Base-by-base conservation (phyloP, 2,329 filamentous ascomycete genomes). In the Pseudofabraea citricarpa region DNA sequence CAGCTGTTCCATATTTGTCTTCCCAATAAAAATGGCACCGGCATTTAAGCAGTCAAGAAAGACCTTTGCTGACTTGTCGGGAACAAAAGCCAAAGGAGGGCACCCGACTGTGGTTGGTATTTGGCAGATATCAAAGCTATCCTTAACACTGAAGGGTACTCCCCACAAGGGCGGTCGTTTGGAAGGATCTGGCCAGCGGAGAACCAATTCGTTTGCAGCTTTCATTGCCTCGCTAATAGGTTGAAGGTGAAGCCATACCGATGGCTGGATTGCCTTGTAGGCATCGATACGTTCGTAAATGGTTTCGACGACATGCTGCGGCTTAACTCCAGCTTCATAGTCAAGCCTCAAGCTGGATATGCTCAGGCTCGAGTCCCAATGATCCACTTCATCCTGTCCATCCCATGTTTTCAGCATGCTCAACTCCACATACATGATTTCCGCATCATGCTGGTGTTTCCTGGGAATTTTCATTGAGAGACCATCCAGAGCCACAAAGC, bases 21-120 rank as follows among this genome's bases (percentile, higher is more conserved):
- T 82, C 22, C 79, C 78, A 36, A 81, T 65, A 48, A 77, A 72
- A 4, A 82, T 56, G 2, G 67, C 78, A 12, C 78, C 78, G 9
- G 72, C 69, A 8, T 66, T 62, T 5, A 77, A 64, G 9, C 76
- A 59, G 35, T 61, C 65, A 18, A 70, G 61, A 24, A 73, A 71
- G 0, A 74, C 69, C 3, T 63, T 62, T 2, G 75, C 69, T 13
- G 66, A 72, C 9, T 57, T 51, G 6, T 59, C 58, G 1, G 77
- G 68, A 2, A 63, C 65, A 51, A 72, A 74, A 4, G 70, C 60
- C 13, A 74, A 68, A 23, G 65, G 56, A 52, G 63, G 62, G 57
- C 62, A 79, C 19, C 64, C 71, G 5, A 66, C 65, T 15, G 68
- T 72, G 1, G 72, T 73, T 4, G 64, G 63, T 8, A 74, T 52